These are phyloP conservation scores for Blastobotrys illinoisensis DNA, from an alignment of 1,139 yeast species.

Conservation along the genomic window DNA sequence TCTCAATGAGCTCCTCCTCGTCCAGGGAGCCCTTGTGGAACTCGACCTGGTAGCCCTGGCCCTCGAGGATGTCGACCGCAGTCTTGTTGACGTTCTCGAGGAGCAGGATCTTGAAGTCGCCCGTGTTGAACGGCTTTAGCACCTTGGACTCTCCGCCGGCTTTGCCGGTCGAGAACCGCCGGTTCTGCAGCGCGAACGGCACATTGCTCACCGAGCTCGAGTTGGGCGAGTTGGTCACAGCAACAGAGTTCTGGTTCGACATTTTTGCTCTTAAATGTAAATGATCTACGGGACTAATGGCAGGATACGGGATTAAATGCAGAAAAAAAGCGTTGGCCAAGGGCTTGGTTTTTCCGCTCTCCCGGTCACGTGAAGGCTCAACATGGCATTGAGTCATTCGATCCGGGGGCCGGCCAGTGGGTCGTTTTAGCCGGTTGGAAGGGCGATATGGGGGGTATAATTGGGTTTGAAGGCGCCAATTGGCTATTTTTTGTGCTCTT, in stretches of 20 bases:
- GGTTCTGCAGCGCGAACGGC: conserved; percentile 15
- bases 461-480: no score
- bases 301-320: not conserved
- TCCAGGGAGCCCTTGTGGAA: conserved; percentile 84
- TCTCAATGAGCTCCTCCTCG: conserved; percentile 91
- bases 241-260: conserved; percentile 35
- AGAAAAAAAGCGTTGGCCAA: not conserved
- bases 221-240: conserved; percentile 58
- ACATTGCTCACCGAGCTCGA: conserved; percentile 33
- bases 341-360: not conserved
- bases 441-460: no score
- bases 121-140: conserved; percentile 83
- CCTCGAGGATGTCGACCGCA: conserved; percentile 76
- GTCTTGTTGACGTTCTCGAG: conserved; percentile 91
- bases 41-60: conserved; percentile 96
- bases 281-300: not conserved
- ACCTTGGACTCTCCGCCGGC: conserved; percentile 41
- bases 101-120: conserved; percentile 84
- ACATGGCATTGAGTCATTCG: not conserved
- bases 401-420: no score
- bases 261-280: not conserved
- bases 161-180: conserved; percentile 37
- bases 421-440: no score
- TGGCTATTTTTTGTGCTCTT: no score
- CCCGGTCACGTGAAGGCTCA: not conserved